Conservation (phyloP, 192 early-diverging fungal species). For the Spinellus fusiger region DNA sequence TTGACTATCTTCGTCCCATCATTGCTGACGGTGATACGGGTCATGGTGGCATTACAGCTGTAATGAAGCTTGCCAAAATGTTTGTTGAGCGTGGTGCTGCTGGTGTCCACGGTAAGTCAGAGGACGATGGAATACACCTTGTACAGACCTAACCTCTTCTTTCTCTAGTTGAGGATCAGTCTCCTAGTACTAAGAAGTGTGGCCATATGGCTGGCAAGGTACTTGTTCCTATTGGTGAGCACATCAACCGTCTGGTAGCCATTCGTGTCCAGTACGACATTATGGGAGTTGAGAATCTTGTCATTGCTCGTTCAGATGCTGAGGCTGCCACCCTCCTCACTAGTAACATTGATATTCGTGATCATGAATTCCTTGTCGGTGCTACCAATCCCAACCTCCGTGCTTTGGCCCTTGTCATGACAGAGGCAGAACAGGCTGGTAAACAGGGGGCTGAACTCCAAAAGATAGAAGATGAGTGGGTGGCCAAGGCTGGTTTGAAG, state of each 20-base stretch:
- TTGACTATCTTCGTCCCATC: slow-evolving; percentile 93
- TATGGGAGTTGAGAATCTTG: slow-evolving; percentile 93
- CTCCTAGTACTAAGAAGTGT: slow-evolving; percentile 97
- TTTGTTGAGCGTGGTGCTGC: slow-evolving; percentile 96
- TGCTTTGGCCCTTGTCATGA: slow-evolving; percentile 74
- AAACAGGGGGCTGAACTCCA: slow-evolving; percentile 73
- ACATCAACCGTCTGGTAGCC: slow-evolving; percentile 95
- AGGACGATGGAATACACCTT: too few relatives aligned
- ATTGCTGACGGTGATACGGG: slow-evolving; percentile 98
- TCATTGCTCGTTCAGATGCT: slow-evolving; percentile 94
- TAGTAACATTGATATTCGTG: slow-evolving; percentile 93
- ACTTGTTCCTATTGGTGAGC: slow-evolving; percentile 93
- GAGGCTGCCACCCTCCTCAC: slow-evolving; percentile 96
- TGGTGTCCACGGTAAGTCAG: slow-evolving; percentile 69
- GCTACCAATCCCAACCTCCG: slow-evolving; percentile 71
- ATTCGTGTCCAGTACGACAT: slow-evolving; percentile 97
- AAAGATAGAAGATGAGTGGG: slow-evolving; percentile 85
- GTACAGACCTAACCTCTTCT: not conserved
- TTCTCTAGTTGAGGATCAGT: slow-evolving; percentile 75
- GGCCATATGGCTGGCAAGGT: slow-evolving; percentile 99
- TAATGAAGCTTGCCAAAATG: slow-evolving; percentile 97
- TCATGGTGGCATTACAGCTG: slow-evolving; percentile 97
- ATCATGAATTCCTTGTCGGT: slow-evolving; percentile 95
- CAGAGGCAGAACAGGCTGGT: slow-evolving; percentile 68
- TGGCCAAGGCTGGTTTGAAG: slow-evolving; percentile 73